Evolutionary conservation across 768 basidiomycete species (phyloP).

Genomic region (Polyporus arcularius): DNA sequence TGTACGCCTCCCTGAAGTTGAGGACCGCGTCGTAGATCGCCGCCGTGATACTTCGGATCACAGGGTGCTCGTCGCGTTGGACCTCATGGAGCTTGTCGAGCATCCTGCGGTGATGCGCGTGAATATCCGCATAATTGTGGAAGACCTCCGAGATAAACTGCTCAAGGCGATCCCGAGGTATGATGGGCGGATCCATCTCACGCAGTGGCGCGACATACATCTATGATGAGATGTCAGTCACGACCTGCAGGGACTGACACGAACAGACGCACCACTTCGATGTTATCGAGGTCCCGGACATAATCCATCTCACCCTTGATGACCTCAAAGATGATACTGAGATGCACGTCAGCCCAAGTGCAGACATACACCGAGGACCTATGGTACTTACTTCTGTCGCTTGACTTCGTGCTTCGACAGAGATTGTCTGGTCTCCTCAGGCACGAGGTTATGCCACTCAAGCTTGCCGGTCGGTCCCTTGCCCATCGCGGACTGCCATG

Average conservation of each 20-base stretch:
- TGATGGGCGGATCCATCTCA: constrained; percentile 72
- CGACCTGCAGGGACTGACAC: not conserved
- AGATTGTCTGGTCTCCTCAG: constrained; percentile 58
- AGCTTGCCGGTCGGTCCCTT: constrained; percentile 77
- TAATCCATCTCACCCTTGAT: constrained; percentile 97
- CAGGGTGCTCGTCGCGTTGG: constrained; percentile 85
- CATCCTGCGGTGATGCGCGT: constrained; percentile 71
- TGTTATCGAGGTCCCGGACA: constrained; percentile 87
- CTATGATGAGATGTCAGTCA: constrained; percentile 36
- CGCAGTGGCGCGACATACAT: constrained; percentile 83
- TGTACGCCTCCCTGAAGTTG: constrained; percentile 90
- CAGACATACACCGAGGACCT: not conserved
- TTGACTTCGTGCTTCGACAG: constrained; percentile 77
- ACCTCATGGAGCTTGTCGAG: constrained; percentile 83
- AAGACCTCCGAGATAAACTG: constrained; percentile 86
- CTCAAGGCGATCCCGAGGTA: constrained; percentile 67
- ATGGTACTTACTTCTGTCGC: constrained; percentile 71
- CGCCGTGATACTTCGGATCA: constrained; percentile 78
- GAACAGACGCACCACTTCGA: constrained; percentile 59
- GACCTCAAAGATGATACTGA: constrained; percentile 87
- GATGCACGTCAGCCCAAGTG: not conserved
- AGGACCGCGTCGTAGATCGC: constrained; percentile 86
- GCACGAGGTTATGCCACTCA: constrained; percentile 90
- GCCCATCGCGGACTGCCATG: constrained; percentile 90
- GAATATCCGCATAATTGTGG: constrained; percentile 81